These are phyloP conservation scores for Sporothrix dimorphospora DNA, from an alignment of 2,329 filamentous ascomycete species.

Conservation along the genomic window DNA sequence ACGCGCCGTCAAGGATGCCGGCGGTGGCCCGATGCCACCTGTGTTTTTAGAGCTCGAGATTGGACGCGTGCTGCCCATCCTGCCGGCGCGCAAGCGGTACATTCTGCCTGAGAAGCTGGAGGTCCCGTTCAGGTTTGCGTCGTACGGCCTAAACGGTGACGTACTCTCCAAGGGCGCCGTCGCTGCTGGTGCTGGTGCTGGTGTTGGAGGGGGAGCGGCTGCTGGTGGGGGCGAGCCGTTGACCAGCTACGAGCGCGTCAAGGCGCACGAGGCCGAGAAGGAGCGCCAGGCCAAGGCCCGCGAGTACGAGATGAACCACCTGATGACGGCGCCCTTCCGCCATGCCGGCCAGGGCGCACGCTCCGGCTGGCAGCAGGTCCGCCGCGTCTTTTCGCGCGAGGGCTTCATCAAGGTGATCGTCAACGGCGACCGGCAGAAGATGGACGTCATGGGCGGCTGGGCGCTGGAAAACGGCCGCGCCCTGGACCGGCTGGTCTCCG, in stretches of 20 bases:
- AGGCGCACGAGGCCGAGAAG: conserved; percentile 44
- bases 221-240: not conserved
- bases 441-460: conserved; percentile 61
- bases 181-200: not conserved
- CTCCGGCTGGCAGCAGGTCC: conserved; percentile 50
- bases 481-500: conserved; percentile 56
- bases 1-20: conserved; percentile 31
- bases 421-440: conserved; percentile 48
- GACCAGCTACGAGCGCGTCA: conserved; percentile 35
- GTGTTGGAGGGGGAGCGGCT: not conserved
- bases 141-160: conserved; percentile 33
- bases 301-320: conserved; percentile 58
- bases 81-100: conserved; percentile 49
- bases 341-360: conserved; percentile 49
- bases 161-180: not conserved
- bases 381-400: conserved; percentile 57
- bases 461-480: conserved; percentile 64
- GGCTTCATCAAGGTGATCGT: conserved; percentile 58
- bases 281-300: conserved; percentile 45
- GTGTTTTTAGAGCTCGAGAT: conserved; percentile 58
- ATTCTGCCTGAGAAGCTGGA: conserved; percentile 45
- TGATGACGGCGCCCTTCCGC: conserved; percentile 62
- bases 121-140: conserved; percentile 44
- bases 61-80: conserved; percentile 54
- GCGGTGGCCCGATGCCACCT: conserved; percentile 33